Base-by-base conservation (phyloP, 192 early-diverging fungal species). In the Chytriomyces hyalinus region DNA sequence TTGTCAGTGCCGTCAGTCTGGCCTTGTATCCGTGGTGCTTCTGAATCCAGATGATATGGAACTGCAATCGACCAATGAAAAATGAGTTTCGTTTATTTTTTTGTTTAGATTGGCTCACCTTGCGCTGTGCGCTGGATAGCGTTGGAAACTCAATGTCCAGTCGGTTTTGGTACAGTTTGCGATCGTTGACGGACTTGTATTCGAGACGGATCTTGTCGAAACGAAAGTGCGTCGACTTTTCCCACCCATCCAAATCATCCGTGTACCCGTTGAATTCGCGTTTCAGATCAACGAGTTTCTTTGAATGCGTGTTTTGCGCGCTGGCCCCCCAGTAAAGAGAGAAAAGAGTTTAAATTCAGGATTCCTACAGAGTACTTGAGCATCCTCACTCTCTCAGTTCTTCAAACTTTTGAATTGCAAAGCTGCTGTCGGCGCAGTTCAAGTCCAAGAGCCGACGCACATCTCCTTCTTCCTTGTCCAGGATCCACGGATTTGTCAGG, bases 101-200 rank as follows among this genome's bases (percentile, higher is more conserved):
- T 6, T 6, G 3, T 15, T 65, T 17, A 3, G 2, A 65, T 45
- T 48, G 20, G 0, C 2, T 7, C 62, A 51, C 73, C 47, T 75
- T 75, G 24, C 60, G n/a, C 10, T 73, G 20, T 15, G 57, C 26
- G 28, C 36, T 62, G 60, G 24, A 61, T 44, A 60, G 15, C 10
- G 24, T 64, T 15, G 73, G 73, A 51, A 75, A 75, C 46, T 75
- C 73, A 43, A 48, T 57, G 11, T 51, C 64, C 62, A 75, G 46
- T n/a, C 73, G 61, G 49, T 75, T 66, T 9, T 44, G 20, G 44
- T 36, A 66, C 10, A 75, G 49, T 36, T 66, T 75, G 17, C 13
- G 43, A 10, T 65, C 61, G 6, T 13, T n/a, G 6, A 63, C 49
- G 22, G 43, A 28, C 44, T 65, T 75, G 49, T 75, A 75, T 36